These are phyloP conservation scores for Trebouxia sp. DNA, from an alignment of 139 green algal species.

Conservation along the genomic window DNA sequence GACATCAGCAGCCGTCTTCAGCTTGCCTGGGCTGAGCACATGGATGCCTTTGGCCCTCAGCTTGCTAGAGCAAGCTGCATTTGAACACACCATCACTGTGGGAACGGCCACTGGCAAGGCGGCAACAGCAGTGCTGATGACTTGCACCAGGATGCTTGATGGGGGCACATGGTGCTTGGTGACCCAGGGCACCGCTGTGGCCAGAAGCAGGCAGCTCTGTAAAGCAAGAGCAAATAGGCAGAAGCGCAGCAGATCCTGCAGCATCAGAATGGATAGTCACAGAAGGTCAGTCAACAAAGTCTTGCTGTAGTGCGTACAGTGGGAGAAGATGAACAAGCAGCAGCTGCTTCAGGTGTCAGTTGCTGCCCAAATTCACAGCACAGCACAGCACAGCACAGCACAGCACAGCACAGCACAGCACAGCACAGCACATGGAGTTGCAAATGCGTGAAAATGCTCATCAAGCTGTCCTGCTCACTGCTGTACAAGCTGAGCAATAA, in stretches of 20 bases:
- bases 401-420: not conserved
- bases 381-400: not conserved
- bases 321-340: not conserved
- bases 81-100: conserved; percentile 14
- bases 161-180: not conserved
- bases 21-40: not conserved
- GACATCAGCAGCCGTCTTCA: conserved; percentile 1
- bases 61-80: conserved; percentile 5
- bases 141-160: not conserved
- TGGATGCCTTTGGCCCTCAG: conserved; percentile 13
- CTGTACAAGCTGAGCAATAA: not conserved
- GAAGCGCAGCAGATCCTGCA: not conserved
- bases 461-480: not conserved
- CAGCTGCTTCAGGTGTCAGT: not conserved
- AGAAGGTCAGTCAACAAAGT: not conserved
- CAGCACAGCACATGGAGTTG: not conserved
- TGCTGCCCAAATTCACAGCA: no score
- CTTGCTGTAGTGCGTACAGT: not conserved
- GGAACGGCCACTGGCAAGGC: not conserved
- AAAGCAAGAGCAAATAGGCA: not conserved
- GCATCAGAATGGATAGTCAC: not conserved
- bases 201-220: not conserved
- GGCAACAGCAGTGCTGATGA: not conserved
- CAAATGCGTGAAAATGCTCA: not conserved
- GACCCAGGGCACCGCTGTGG: not conserved